A percentile compares a stretch with the other conserved stretches of the same genome.
phyloP scores from a whole-genome alignment of 225 moss, liverwort and hornwort species.

The Thuidium tamariscinum region DNA sequence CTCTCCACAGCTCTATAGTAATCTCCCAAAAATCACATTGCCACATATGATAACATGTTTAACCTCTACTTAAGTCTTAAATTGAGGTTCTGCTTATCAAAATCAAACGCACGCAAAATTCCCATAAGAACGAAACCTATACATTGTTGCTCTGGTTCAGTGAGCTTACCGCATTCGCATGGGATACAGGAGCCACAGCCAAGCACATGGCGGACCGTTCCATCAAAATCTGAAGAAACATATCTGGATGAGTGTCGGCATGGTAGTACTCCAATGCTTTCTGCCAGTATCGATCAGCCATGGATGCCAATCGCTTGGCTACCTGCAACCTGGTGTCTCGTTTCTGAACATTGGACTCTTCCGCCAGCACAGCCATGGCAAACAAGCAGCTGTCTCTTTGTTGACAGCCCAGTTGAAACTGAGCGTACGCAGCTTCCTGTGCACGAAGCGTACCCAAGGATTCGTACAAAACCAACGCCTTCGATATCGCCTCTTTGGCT shows the following conservation, averaged over 20 bases:
- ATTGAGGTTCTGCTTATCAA: background rate
- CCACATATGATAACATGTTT: background rate
- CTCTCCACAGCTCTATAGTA: background rate
- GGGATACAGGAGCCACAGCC: constrained; percentile 45
- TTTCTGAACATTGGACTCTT: constrained; percentile 47
- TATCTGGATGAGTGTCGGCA: constrained; percentile 65
- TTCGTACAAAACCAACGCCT: constrained; percentile 83
- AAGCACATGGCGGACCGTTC: constrained; percentile 63
- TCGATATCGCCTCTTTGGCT: constrained; percentile 87
- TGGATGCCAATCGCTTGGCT: constrained; percentile 62
- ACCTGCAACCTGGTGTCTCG: constrained; percentile 51
- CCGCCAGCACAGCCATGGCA: constrained; percentile 34
- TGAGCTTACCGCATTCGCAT: constrained; percentile 48
- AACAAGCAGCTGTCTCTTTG: constrained; percentile 67
- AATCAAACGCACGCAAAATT: background rate
- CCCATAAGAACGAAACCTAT: background rate
- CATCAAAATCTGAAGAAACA: constrained; percentile 87
- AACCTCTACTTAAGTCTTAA: background rate
- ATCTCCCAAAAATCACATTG: background rate
- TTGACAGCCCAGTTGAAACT: constrained; percentile 85
- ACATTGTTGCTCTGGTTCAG: background rate
- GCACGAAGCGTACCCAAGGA: constrained; percentile 68
- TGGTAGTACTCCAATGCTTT: constrained; percentile 75
- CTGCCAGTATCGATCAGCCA: constrained; percentile 89
- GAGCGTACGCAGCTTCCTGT: constrained; percentile 90